Evolutionary conservation across 352 stramenopile genomes (phyloP).

Genomic region (Phytophthora nicotianae): DNA sequence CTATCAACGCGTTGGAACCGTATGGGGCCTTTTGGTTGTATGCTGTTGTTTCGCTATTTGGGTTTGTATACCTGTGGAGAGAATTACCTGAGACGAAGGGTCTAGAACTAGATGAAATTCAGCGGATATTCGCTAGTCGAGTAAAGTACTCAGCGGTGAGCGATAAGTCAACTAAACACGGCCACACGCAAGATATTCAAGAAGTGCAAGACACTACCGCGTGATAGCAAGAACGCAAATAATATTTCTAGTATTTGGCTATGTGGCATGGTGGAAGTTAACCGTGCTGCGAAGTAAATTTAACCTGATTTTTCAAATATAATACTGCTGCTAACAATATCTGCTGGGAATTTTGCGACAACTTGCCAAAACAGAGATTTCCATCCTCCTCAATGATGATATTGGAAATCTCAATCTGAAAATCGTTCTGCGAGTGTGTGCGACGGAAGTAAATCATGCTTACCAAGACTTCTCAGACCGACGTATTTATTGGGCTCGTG

Average conservation of each 20-base stretch:
- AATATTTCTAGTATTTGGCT: background rate
- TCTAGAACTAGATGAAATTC: slow-evolving; percentile 92
- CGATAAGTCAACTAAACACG: slow-evolving; percentile 20
- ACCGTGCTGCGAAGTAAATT: no score
- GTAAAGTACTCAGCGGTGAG: slow-evolving; percentile 20
- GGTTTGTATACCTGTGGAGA: slow-evolving; percentile 78
- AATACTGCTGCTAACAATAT: no score
- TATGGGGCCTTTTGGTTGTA: slow-evolving; percentile 94
- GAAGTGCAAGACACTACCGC: background rate
- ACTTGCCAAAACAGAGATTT: no score
- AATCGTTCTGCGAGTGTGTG: no score
- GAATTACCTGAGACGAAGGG: slow-evolving; percentile 94
- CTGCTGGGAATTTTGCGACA: no score
- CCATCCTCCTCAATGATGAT: no score
- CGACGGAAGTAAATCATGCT: no score
- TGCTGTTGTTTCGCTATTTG: slow-evolving; percentile 67
- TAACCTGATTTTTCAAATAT: no score
- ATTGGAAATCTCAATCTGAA: no score
- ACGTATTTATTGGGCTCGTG: no score
- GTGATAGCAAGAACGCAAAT: background rate
- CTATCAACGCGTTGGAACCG: slow-evolving; percentile 62
- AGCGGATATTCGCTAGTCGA: slow-evolving; percentile 72
- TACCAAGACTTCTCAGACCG: no score
- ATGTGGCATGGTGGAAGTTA: no score
- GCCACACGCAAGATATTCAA: slow-evolving; percentile 16